A percentile compares a stretch with the other conserved stretches of the same genome.
Evolutionary conservation across 306 rosid species (phyloP).

Genomic region (Arachis stenosperma): DNA sequence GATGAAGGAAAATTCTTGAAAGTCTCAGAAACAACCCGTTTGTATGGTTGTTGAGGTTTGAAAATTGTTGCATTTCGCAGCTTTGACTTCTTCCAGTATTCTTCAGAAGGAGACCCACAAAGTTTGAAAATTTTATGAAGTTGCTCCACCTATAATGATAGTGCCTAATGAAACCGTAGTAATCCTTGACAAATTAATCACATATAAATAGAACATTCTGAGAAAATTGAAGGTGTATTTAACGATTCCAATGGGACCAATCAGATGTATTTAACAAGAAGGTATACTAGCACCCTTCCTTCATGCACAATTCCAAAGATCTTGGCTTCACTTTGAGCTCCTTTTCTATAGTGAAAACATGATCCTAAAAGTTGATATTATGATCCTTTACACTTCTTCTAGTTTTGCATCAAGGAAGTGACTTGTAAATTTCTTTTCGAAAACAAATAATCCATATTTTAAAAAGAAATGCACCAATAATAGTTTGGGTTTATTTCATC

Average conservation of each 20-base stretch:
- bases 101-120: slow-evolving; percentile 93
- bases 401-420: slow-evolving; percentile 21
- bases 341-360: slow-evolving; percentile 27
- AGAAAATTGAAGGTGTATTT: no score
- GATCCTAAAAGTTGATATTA: slow-evolving; percentile 7
- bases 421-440: slow-evolving; percentile 31
- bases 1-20: slow-evolving; percentile 70
- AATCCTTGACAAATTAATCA: slow-evolving; percentile 19
- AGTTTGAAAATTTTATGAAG: slow-evolving; percentile 94
- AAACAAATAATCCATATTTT: slow-evolving; percentile 19
- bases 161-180: slow-evolving; percentile 32
- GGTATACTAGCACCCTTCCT: slow-evolving; percentile 4
- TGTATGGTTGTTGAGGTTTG: slow-evolving; percentile 85
- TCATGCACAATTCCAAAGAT: slow-evolving; percentile 8
- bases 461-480: slow-evolving; percentile 2
- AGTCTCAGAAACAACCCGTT: slow-evolving; percentile 63
- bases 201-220: background rate
- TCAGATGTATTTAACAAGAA: slow-evolving; percentile 13
- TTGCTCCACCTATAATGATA: slow-evolving; percentile 76
- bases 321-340: slow-evolving; percentile 18
- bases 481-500: slow-evolving; percentile 13
- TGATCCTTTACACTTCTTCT: slow-evolving; percentile 4
- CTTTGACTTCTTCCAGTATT: slow-evolving; percentile 80
- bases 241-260: slow-evolving; percentile 6
- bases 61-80: slow-evolving; percentile 80